These are phyloP conservation scores for Xylaria palmicola DNA, from an alignment of 495 filamentous ascomycete species.

Conservation along the genomic window DNA sequence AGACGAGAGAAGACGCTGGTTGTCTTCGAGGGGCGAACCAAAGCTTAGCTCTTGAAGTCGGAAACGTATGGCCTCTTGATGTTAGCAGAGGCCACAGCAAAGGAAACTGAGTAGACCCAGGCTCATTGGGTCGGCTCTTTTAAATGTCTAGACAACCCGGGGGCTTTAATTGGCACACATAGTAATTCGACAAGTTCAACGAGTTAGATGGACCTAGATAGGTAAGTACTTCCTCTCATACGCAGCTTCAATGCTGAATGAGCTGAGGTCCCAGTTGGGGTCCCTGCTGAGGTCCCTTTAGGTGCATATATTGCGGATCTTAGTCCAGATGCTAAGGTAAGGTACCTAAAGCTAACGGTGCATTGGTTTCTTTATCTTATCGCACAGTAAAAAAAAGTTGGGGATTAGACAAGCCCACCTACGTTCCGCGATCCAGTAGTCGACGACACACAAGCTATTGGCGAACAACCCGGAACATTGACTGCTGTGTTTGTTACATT, in stretches of 20 bases:
- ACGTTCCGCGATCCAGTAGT: not conserved
- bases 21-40: not conserved
- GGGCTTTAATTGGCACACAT: too few species aligned
- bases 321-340: too few species aligned
- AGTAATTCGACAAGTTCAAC: too few species aligned
- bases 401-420: constrained; percentile 5
- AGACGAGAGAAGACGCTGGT: not conserved
- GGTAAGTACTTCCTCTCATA: too few species aligned
- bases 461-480: not conserved
- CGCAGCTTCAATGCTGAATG: too few species aligned
- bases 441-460: not conserved
- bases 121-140: not conserved
- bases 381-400: constrained; percentile 26
- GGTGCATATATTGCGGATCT: constrained; percentile 5
- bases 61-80: not conserved
- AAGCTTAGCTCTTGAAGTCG: not conserved
- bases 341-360: too few species aligned
- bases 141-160: not conserved
- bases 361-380: constrained; percentile 37
- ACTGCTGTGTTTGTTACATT: not conserved
- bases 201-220: too few species aligned
- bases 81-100: not conserved
- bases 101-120: not conserved
- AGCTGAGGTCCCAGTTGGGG: too few species aligned
- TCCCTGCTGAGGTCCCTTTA: not conserved